A percentile compares a stretch with the other conserved stretches of the same genome.
phyloP scores from a whole-genome alignment of 768 basidiomycete species.

The Phallus indusiatus region DNA sequence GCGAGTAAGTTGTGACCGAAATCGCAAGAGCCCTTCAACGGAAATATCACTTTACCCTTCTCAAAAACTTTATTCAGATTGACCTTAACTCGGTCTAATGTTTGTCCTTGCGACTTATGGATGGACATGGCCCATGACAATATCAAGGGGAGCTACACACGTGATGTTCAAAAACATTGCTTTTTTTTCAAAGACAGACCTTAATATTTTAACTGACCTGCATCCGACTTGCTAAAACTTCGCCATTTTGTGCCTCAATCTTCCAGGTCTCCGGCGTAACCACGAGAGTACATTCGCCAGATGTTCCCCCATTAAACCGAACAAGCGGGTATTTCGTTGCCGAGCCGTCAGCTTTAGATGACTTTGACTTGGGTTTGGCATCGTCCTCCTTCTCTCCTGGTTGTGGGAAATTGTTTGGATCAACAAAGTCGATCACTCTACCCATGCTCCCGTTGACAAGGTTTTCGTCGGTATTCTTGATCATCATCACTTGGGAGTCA shows the following conservation, averaged over 20 bases:
- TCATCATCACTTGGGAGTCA: slow-evolving; percentile 89
- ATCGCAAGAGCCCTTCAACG: background rate
- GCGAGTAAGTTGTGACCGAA: background rate
- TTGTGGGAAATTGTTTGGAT: slow-evolving; percentile 33
- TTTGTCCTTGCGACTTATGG: slow-evolving; percentile 97
- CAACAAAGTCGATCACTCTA: slow-evolving; percentile 64
- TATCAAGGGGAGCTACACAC: slow-evolving; percentile 66
- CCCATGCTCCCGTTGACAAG: slow-evolving; percentile 96
- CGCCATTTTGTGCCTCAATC: slow-evolving; percentile 79
- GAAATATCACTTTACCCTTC: slow-evolving; percentile 45
- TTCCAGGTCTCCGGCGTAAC: slow-evolving; percentile 75
- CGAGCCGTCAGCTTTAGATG: slow-evolving; percentile 8
- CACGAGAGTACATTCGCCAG: slow-evolving; percentile 33
- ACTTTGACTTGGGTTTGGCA: slow-evolving; percentile 17
- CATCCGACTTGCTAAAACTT: slow-evolving; percentile 65
- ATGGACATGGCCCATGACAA: slow-evolving; percentile 98
- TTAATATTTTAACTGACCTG: slow-evolving; percentile 46
- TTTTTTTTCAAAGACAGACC: background rate
- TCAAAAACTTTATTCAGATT: slow-evolving; percentile 91
- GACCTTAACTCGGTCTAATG: slow-evolving; percentile 88
- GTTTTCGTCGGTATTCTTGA: slow-evolving; percentile 85
- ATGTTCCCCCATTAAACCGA: slow-evolving; percentile 46
- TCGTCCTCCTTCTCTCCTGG: slow-evolving; percentile 25
- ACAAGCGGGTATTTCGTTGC: slow-evolving; percentile 56
- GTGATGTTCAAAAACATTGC: background rate